phyloP scores from a whole-genome alignment of 1,139 yeast species.

The Kodamaea sp. region DNA sequence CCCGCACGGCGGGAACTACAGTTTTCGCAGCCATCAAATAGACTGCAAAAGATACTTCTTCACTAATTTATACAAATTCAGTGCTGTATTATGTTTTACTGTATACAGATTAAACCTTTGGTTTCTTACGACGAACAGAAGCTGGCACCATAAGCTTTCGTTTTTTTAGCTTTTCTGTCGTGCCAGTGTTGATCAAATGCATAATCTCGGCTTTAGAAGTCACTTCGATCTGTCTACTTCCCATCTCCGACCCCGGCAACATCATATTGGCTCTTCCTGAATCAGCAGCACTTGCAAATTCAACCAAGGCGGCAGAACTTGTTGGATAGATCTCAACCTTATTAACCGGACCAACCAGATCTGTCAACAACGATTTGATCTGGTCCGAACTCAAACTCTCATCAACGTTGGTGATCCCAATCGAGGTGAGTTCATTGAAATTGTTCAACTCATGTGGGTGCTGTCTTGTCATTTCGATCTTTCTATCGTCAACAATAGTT shows the following conservation, averaged over 20 bases:
- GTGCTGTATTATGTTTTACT: too few species aligned
- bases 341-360: constrained; percentile 33
- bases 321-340: constrained; percentile 48
- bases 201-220: constrained; percentile 37
- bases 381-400: constrained; percentile 45
- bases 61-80: too few species aligned
- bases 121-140: constrained; percentile 12
- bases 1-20: too few species aligned
- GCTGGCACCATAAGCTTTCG: constrained; percentile 19
- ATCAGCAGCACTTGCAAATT: constrained; percentile 41
- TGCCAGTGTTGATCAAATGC: constrained; percentile 1
- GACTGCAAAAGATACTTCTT: too few species aligned
- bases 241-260: constrained; percentile 41
- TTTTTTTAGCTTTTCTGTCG: neutral
- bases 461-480: constrained; percentile 39
- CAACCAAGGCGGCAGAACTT: constrained; percentile 50
- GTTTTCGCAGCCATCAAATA: too few species aligned
- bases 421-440: constrained; percentile 28
- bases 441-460: constrained; percentile 21
- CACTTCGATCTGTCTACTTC: constrained; percentile 31
- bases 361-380: constrained; percentile 29
- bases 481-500: constrained; percentile 35
- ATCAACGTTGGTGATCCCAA: constrained; percentile 46
- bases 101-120: too few species aligned
- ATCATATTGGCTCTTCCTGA: constrained; percentile 58